Evolutionary conservation across 176 grass and related monocot species (phyloP), one percentile per base, ranked within the genome.

Genomic region (Avena insularis): DNA sequence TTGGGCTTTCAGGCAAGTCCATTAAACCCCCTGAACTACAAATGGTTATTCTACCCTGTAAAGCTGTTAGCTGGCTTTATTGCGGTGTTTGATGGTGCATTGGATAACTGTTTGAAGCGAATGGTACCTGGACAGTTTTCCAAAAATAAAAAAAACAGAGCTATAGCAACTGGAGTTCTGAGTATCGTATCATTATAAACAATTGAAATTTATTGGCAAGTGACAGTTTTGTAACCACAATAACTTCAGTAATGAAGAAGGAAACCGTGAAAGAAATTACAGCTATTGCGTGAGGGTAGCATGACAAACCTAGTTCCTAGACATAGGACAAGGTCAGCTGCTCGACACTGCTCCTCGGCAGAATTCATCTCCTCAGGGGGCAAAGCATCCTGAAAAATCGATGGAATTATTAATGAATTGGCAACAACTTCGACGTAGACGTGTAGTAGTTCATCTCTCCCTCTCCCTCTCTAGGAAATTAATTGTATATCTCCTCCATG

Each of bases 261-360:
- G 53, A 31, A 73, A 64, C 14, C 13, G 51, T 20, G 25, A 69
- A 86, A 68, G 49, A 67, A 69, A 66, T 69, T 87, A 15, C 13
- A 77, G n/a, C 31, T 27, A 84, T 79, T 86, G 59, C 5, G 9
- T 12, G 47, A 65, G 35, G 55, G 17, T 79, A 61, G 21, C 45
- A 83, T 51, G 55, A 80, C 43, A n/a, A 69, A 98, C 96, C 96
- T 98, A 90, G 96, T 98, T 82, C 96, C 93, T 89, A 98, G 87
- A 87, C 96, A 98, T 57, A 98, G 69, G 36, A 98, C 93, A 90
- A 98, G 77, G 75, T 95, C 96, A 82, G 96, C 96, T 79, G 78
- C 79, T 84, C 80, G 88, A 85, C 96, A 98, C 50, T 98, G 91
- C 69, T 98, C 91, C 82, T 92, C 85, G 67, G 93, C 96, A 88